phyloP scores from a whole-genome alignment of 2,329 filamentous ascomycete species.

The Fusarium sp. region DNA sequence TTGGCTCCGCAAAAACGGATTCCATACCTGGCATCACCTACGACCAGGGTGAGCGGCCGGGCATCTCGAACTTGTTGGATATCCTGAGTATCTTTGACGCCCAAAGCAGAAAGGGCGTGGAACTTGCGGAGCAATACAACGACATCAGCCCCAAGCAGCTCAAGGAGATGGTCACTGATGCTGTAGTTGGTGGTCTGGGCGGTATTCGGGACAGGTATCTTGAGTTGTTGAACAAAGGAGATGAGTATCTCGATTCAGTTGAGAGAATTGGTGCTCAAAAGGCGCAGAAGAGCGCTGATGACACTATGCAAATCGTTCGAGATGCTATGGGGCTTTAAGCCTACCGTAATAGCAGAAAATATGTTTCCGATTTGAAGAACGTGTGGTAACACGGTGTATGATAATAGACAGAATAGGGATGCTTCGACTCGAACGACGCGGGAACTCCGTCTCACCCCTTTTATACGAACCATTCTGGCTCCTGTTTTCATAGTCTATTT shows the following conservation, averaged over 20 bases:
- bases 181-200: constrained; percentile 63
- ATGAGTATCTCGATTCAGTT: constrained; percentile 67
- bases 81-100: constrained; percentile 77
- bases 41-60: constrained; percentile 75
- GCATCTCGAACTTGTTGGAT: constrained; percentile 87
- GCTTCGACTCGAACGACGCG: not conserved
- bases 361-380: not conserved
- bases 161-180: constrained; percentile 67
- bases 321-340: constrained; percentile 61
- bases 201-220: constrained; percentile 68
- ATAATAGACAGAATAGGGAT: not conserved
- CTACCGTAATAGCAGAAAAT: not conserved
- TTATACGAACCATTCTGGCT: not conserved
- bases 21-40: constrained; percentile 74
- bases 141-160: constrained; percentile 53
- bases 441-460: not conserved
- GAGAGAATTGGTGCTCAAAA: constrained; percentile 67
- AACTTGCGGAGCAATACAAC: constrained; percentile 55
- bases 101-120: constrained; percentile 51
- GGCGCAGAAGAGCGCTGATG: constrained; percentile 70
- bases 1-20: constrained; percentile 82
- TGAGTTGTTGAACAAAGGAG: constrained; percentile 59
- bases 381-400: constrained; percentile 9
- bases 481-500: constrained; percentile 1
- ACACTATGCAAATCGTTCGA: constrained; percentile 66